phyloP scores from a whole-genome alignment of 2,329 filamentous ascomycete genomes.

The Exophiala sp. region DNA sequence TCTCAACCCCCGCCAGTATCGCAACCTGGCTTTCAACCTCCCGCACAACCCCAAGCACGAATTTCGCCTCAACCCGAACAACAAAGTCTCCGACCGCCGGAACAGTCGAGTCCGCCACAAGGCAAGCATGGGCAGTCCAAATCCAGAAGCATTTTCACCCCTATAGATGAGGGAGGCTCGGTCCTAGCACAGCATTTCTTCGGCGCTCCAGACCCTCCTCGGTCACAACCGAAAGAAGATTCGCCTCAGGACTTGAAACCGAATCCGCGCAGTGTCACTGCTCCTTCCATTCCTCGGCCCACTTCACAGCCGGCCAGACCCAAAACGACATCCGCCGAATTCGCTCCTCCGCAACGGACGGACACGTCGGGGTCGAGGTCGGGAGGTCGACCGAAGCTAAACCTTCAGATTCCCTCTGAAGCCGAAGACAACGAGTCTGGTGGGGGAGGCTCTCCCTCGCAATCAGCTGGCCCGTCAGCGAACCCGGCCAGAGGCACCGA shows the following conservation, averaged over 20 bases:
- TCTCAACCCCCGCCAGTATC: conserved; percentile 58
- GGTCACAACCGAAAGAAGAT: conserved; percentile 41
- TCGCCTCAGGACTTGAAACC: conserved; percentile 54
- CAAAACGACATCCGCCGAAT: conserved; percentile 56
- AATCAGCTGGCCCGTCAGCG: conserved; percentile 43
- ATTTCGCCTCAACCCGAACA: conserved; percentile 37
- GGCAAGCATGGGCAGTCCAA: conserved; percentile 63
- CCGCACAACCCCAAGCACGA: conserved; percentile 48
- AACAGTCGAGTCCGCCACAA: conserved; percentile 42
- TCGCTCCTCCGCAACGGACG: conserved; percentile 68
- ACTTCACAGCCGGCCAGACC: conserved; percentile 46
- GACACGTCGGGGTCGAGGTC: conserved; percentile 60
- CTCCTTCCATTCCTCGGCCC: conserved; percentile 33
- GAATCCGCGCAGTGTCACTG: conserved; percentile 42
- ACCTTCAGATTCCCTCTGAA: conserved; percentile 91
- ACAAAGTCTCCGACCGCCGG: conserved; percentile 31
- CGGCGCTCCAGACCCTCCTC: conserved; percentile 51
- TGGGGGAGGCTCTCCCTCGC: conserved; percentile 61
- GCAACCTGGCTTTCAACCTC: conserved; percentile 52
- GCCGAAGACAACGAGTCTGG: conserved; percentile 69
- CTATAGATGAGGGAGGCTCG: conserved; percentile 87
- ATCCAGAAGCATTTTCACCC: conserved; percentile 91
- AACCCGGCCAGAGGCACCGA: conserved; percentile 34
- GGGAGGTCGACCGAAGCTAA: conserved; percentile 69
- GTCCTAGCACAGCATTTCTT: conserved; percentile 78